Base-by-base conservation (phyloP, 225 moss, liverwort and hornwort genomes). In the Rhytidiadelphus loreus region DNA sequence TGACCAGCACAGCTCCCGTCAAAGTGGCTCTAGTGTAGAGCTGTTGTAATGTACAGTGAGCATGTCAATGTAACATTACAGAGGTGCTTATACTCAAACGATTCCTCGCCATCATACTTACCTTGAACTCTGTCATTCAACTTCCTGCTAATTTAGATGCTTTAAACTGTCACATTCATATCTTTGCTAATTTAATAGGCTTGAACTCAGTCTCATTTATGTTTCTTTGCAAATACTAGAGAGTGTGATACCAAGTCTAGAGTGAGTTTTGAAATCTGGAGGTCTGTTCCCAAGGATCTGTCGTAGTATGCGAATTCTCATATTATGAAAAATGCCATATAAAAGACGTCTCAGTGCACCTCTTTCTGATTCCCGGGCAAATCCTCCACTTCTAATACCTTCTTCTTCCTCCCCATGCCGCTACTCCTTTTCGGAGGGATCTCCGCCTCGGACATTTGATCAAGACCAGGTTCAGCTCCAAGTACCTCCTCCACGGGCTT, bases 401-500 rank as follows among this genome's bases (percentile, higher is more conserved):
- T 92, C 66, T 77, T 59, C 39, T 76, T 90, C 26, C 87, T 89
- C 20, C 82, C 80, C 71, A 52, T 75, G 56, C 81, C 69, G 57
- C 74, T 60, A 43, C 86, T 84, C 41, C 85, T 87, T 83, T 50
- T 90, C 81, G 78, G 55, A 74, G 87, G 43, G 61, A 64, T 74
- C 63, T 87, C 84, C 55, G 25, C 7, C 23, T 85, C 77, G 8
- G 83, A n/a, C 59, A 43, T 56, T 70, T 75, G 63, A 23, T 77
- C 87, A 43, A 85, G 68, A 85, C 71, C 81, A 70, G 85, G 63
- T 69, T 87, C 92, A 83, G 72, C 87, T 88, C 80, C 89, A 37
- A 50, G 53, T 16, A 58, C 86, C 65, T 83, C 92, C 62, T 82
- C 93, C 83, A 83, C 90, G 24, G 86, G 62, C 80, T 89, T 91